Conservation (phyloP, 805 yeast genomes). For the Candida coleopterorum region DNA sequence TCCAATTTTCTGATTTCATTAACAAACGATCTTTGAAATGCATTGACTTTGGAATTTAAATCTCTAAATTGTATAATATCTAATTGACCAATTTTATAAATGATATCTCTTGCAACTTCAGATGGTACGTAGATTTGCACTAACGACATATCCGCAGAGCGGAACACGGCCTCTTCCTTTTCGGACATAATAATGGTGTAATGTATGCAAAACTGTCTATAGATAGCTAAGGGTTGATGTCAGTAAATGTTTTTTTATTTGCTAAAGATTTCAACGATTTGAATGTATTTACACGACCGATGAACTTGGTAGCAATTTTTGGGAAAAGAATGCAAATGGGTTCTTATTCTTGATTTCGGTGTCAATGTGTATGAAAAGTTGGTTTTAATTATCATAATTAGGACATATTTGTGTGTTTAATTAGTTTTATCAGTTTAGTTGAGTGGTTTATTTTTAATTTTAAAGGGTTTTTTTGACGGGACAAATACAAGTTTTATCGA, state of each 20-base stretch:
- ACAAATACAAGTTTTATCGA: no score
- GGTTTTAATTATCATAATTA: no score
- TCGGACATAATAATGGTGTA: conserved; percentile 12
- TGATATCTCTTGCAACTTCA: conserved; percentile 82
- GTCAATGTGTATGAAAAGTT: no score
- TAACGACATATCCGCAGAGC: conserved; percentile 95
- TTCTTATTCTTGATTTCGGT: no score
- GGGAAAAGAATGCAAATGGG: no score
- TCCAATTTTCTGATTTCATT: conserved; percentile 80
- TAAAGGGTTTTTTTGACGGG: no score
- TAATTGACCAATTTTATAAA: conserved; percentile 81
- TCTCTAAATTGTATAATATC: conserved; percentile 88
- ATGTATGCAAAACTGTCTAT: no score
- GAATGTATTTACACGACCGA: not conserved
- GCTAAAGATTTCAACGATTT: conserved; percentile 6
- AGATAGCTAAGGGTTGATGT: no score
- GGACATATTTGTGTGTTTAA: no score
- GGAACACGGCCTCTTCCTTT: conserved; percentile 45
- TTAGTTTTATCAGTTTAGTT: no score
- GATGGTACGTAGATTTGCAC: conserved; percentile 88
- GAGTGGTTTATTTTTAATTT: no score
- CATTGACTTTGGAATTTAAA: conserved; percentile 65
- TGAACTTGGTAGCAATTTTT: conserved; percentile 2
- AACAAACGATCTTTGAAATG: conserved; percentile 89
- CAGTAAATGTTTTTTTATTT: conserved; percentile 5